phyloP scores from a whole-genome alignment of 2,329 filamentous ascomycete species.

The Aspergillus clavatus region DNA sequence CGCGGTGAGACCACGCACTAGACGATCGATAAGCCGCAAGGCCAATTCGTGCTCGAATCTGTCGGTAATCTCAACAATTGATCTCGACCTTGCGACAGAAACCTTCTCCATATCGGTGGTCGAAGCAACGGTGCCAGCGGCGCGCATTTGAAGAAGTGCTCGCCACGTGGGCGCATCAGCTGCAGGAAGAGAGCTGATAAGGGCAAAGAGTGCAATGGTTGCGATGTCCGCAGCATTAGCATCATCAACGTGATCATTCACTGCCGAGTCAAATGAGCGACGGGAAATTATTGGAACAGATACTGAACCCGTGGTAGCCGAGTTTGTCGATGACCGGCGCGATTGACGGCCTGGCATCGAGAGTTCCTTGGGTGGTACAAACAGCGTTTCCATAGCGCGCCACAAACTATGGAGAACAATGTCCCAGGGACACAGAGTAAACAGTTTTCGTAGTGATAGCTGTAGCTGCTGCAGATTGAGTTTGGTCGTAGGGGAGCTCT shows the following conservation, averaged over 20 bases:
- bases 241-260: conserved; percentile 34
- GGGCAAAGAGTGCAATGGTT: conserved; percentile 35
- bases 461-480: conserved; percentile 32
- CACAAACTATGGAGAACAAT: conserved; percentile 41
- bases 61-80: conserved; percentile 37
- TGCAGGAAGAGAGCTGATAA: conserved; percentile 35
- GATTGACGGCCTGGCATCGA: conserved; percentile 26
- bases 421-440: conserved; percentile 38
- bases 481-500: too few species aligned
- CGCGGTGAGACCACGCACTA: conserved; percentile 47
- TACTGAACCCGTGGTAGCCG: conserved; percentile 16
- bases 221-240: conserved; percentile 37
- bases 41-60: conserved; percentile 50
- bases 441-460: conserved; percentile 31
- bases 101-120: conserved; percentile 34
- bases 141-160: conserved; percentile 40
- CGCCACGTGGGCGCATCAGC: conserved; percentile 36
- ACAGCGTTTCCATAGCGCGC: conserved; percentile 37
- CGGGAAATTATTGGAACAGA: conserved; percentile 23
- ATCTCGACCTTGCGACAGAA: conserved; percentile 23
- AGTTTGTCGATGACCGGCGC: conserved; percentile 29
- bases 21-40: conserved; percentile 45
- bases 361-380: conserved; percentile 36
- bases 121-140: conserved; percentile 36
- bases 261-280: conserved; percentile 23